These are phyloP conservation scores for Eucalyptus marginata DNA, from an alignment of 345 rosid species.

Conservation along the genomic window DNA sequence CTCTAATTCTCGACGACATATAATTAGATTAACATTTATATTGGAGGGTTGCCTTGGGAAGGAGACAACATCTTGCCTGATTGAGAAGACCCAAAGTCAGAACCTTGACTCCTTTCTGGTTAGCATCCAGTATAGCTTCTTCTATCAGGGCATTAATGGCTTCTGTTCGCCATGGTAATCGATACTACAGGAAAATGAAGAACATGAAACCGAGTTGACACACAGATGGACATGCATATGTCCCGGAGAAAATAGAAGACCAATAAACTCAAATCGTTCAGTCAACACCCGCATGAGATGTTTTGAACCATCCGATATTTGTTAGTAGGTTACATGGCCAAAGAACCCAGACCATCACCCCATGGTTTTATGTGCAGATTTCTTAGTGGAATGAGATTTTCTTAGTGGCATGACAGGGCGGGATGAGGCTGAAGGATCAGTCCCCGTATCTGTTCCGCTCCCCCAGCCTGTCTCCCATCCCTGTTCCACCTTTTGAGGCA, in stretches of 20 bases:
- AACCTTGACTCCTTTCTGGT: slow-evolving; percentile 16
- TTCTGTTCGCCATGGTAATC: not conserved
- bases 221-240: not conserved
- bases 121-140: slow-evolving; percentile 27
- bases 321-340: not conserved
- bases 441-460: too few species aligned
- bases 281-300: not conserved
- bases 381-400: not conserved
- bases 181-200: slow-evolving; percentile 1
- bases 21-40: not conserved
- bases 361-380: not conserved
- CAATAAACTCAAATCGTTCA: not conserved
- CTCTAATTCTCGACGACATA: not conserved
- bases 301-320: not conserved
- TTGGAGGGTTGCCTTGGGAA: not conserved
- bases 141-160: slow-evolving; percentile 18
- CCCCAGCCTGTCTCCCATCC: not conserved
- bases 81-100: slow-evolving; percentile 32
- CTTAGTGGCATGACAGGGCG: not conserved
- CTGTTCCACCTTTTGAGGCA: not conserved
- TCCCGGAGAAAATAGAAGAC: not conserved
- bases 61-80: slow-evolving; percentile 10
- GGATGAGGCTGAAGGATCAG: too few species aligned
- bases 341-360: not conserved
- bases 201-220: not conserved